Conservation (phyloP, 495 filamentous ascomycete species). For the Polyplosphaeria fusca region DNA sequence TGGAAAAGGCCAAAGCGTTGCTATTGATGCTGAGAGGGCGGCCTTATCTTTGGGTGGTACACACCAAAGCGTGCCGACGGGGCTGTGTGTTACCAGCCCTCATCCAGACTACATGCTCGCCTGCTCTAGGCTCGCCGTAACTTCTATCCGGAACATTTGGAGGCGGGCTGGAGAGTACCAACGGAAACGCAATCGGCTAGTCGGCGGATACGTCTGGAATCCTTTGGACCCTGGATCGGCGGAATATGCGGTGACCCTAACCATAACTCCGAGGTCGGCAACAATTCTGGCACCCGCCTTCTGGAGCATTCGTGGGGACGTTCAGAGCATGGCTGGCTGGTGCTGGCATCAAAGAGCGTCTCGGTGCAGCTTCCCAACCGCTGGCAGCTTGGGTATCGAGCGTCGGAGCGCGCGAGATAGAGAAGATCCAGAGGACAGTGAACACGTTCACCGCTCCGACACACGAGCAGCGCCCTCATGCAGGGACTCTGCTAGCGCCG, state of each 20-base stretch:
- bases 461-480: conserved; percentile 3
- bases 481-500: neutral
- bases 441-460: conserved; percentile 11
- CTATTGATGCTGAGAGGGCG: neutral
- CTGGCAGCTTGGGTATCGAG: no score
- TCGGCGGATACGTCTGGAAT: no score
- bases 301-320: neutral
- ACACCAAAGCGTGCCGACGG: neutral
- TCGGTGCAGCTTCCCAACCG: no score
- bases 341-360: no score
- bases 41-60: neutral
- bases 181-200: neutral
- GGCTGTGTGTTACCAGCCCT: neutral
- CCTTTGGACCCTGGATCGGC: no score
- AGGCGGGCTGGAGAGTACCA: conserved; percentile 1
- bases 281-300: neutral
- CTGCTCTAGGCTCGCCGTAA: conserved; percentile 7
- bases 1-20: no score
- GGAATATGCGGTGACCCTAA: neutral
- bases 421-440: neutral
- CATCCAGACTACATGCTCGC: neutral
- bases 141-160: conserved; percentile 4
- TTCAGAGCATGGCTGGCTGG: no score
- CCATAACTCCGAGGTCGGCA: conserved; percentile 8
- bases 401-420: no score